These are phyloP conservation scores for Hippophae gyantsensis DNA, from an alignment of 306 rosid genomes.

Conservation along the genomic window DNA sequence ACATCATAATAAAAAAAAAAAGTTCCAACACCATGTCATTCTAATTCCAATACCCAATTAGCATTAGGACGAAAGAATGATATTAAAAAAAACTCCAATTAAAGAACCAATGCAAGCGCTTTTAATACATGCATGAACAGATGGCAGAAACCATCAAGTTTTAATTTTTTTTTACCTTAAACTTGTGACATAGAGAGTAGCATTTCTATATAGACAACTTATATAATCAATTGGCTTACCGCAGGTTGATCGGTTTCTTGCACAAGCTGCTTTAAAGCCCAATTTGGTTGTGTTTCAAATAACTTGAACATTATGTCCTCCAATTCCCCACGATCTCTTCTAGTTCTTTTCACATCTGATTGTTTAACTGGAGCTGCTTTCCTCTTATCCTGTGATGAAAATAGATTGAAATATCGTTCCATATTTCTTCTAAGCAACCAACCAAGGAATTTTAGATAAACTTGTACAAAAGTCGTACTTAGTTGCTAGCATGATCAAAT, in stretches of 20 bases:
- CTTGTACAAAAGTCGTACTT: background rate
- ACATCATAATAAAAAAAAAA: background rate
- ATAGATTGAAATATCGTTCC: constrained; percentile 9
- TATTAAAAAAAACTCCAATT: too few relatives aligned
- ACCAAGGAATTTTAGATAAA: constrained; percentile 6
- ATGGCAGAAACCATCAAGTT: background rate
- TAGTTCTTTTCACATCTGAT: constrained; percentile 84
- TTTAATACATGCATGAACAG: background rate
- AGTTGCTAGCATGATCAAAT: too few relatives aligned
- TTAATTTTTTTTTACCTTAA: background rate
- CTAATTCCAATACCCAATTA: too few relatives aligned
- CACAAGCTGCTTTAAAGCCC: constrained; percentile 98
- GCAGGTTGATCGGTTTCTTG: constrained; percentile 99
- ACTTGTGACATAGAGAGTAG: background rate
- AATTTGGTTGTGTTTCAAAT: constrained; percentile 94
- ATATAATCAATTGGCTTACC: constrained; percentile 31
- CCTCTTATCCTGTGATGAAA: constrained; percentile 65
- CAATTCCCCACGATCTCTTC: constrained; percentile 95
- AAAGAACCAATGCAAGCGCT: too few relatives aligned
- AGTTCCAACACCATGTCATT: too few relatives aligned
- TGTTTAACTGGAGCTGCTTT: constrained; percentile 74
- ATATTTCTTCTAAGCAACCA: constrained; percentile 5
- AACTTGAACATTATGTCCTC: constrained; percentile 97
- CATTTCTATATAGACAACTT: background rate
- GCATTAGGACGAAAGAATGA: too few relatives aligned